These are phyloP conservation scores for Rhypophila decipiens DNA, from an alignment of 495 filamentous ascomycete genomes.

Conservation along the genomic window DNA sequence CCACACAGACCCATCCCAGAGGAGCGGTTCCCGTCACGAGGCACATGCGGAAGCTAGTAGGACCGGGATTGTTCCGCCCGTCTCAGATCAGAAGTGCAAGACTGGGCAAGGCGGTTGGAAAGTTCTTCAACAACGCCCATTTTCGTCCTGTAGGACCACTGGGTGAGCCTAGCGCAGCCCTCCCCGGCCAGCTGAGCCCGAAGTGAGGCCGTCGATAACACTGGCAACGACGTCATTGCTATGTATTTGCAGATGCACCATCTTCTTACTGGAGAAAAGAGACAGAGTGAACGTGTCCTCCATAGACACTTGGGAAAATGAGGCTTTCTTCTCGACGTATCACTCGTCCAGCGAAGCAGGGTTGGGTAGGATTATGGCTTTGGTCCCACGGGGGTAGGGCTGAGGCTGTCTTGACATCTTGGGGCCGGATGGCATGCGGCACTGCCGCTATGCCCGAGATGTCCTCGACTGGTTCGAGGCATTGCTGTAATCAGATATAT, in stretches of 20 bases:
- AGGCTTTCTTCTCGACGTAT: slow-evolving; percentile 4
- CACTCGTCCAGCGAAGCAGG: slow-evolving; percentile 3
- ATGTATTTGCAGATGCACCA: not conserved
- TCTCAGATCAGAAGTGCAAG: too few species aligned
- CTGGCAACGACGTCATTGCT: too few species aligned
- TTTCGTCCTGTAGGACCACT: not conserved
- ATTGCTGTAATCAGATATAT: not conserved
- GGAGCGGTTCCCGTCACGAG: not conserved
- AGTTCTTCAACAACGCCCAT: too few species aligned
- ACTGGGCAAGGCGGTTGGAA: too few species aligned
- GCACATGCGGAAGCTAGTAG: not conserved
- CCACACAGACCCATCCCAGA: not conserved
- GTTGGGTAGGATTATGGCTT: not conserved
- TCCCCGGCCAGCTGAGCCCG: not conserved
- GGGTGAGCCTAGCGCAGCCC: not conserved
- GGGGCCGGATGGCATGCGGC: not conserved
- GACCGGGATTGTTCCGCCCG: not conserved
- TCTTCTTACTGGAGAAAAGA: not conserved
- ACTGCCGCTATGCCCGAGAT: slow-evolving; percentile 3
- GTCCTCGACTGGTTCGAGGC: slow-evolving; percentile 1
- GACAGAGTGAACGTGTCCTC: too few species aligned
- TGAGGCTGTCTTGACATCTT: slow-evolving; percentile 1
- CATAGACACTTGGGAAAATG: not conserved
- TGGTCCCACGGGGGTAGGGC: not conserved
- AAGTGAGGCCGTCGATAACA: not conserved